A percentile compares a stretch with the other conserved stretches of the same genome.
phyloP scores from a whole-genome alignment of 2,329 filamentous ascomycete genomes.

The Monilinia vaccinii-corymbosi region DNA sequence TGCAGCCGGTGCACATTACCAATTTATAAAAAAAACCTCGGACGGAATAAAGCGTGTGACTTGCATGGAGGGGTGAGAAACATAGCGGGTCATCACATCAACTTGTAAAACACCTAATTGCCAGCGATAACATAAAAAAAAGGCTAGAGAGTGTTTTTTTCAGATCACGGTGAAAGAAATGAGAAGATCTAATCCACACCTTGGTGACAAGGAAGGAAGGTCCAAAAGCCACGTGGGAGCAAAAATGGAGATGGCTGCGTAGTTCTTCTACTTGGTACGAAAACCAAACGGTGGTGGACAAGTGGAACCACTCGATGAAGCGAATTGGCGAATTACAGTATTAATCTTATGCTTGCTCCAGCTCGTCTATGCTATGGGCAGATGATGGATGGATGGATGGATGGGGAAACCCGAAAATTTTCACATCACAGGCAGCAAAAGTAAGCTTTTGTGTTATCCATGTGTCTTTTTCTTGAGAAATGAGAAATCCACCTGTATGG shows the following conservation, averaged over 20 bases:
- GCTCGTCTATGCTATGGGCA: background rate
- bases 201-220: background rate
- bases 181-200: background rate
- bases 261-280: background rate
- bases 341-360: too few relatives aligned
- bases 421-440: background rate
- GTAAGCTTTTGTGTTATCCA: background rate
- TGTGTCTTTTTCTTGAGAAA: background rate
- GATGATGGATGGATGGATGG: background rate
- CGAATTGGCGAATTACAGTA: background rate
- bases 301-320: too few relatives aligned
- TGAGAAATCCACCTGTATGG: background rate
- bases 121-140: background rate
- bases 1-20: background rate
- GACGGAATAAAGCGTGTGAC: background rate
- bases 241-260: background rate
- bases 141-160: background rate
- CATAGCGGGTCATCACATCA: constrained; percentile 1
- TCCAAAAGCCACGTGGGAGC: background rate
- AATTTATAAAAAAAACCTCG: background rate
- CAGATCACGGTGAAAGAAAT: background rate
- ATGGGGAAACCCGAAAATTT: background rate
- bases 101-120: background rate
- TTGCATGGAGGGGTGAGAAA: constrained; percentile 10
- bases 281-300: background rate